Evolutionary conservation across 176 grass and related monocot species (phyloP).

Genomic region (Pontederia paniculata): DNA sequence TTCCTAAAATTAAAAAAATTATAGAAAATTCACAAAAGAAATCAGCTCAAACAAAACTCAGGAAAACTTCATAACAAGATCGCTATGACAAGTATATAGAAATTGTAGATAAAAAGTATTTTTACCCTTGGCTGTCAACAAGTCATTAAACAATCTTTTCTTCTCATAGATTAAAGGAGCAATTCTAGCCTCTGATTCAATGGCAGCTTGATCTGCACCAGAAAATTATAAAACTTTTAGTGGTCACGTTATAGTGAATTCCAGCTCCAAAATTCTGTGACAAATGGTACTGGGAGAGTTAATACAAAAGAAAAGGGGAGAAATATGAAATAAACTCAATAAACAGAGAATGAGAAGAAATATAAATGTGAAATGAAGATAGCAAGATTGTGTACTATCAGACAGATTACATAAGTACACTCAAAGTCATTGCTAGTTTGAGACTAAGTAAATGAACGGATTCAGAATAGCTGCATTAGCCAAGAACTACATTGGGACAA

Average conservation of each 20-base stretch:
- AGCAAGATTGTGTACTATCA: background rate
- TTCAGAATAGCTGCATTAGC: too few species aligned
- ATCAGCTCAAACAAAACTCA: background rate
- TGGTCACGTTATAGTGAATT: slow-evolving; percentile 10
- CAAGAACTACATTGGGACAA: too few species aligned
- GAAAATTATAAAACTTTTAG: slow-evolving; percentile 15
- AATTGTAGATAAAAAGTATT: slow-evolving; percentile 5
- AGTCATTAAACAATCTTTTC: slow-evolving; percentile 87
- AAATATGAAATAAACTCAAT: background rate
- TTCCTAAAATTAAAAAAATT: slow-evolving; percentile 49
- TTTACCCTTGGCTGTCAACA: slow-evolving; percentile 83
- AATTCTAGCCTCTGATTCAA: slow-evolving; percentile 90
- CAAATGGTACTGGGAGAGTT: background rate
- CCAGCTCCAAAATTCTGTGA: background rate
- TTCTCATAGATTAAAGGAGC: slow-evolving; percentile 84
- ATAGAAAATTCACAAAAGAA: slow-evolving; percentile 17
- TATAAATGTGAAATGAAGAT: background rate
- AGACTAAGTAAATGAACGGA: too few species aligned
- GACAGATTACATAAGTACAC: too few species aligned
- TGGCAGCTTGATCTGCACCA: slow-evolving; percentile 79
- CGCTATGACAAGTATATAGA: slow-evolving; percentile 15
- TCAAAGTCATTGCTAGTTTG: too few species aligned
- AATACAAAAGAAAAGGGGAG: background rate
- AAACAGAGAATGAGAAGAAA: background rate
- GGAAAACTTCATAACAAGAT: background rate